These are phyloP conservation scores for Aquilaria yunnanensis DNA, from an alignment of 345 rosid species.

Conservation along the genomic window DNA sequence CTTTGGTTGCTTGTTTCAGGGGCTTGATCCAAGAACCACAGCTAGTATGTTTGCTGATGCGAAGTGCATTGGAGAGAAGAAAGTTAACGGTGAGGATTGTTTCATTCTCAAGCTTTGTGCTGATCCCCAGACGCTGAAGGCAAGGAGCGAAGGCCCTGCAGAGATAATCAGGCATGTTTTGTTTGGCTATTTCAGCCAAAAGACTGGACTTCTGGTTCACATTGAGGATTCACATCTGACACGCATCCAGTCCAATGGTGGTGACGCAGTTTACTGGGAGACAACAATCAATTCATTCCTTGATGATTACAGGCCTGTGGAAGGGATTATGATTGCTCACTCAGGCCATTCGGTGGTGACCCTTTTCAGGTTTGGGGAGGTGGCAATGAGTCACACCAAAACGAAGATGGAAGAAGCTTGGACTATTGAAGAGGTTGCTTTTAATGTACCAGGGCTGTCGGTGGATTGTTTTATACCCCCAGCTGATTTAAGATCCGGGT, in stretches of 20 bases:
- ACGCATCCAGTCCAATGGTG: conserved; percentile 72
- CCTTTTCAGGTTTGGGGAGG: conserved; percentile 85
- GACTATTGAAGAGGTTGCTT: conserved; percentile 95
- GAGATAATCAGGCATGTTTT: conserved; percentile 85
- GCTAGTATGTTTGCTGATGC: conserved; percentile 80
- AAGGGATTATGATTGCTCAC: conserved; percentile 95
- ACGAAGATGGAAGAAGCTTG: conserved; percentile 97
- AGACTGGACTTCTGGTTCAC: conserved; percentile 77
- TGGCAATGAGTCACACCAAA: conserved; percentile 78
- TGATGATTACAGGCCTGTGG: conserved; percentile 77
- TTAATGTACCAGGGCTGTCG: conserved; percentile 83
- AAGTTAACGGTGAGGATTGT: conserved; percentile 79
- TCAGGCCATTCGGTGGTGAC: conserved; percentile 84
- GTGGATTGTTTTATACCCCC: conserved; percentile 91
- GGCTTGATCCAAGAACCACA: conserved; percentile 87
- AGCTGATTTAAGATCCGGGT: conserved; percentile 60
- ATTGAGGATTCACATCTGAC: conserved; percentile 90
- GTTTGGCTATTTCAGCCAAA: conserved; percentile 88
- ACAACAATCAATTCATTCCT: conserved; percentile 80
- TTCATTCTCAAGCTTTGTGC: conserved; percentile 74
- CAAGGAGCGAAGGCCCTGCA: conserved; percentile 87
- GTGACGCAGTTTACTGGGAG: conserved; percentile 87
- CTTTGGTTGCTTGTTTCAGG: conserved; percentile 36
- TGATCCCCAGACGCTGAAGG: conserved; percentile 66
- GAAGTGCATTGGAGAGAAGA: conserved; percentile 79